A percentile compares a stretch with the other conserved stretches of the same genome.
These are phyloP conservation scores for Colletotrichum cuscutae DNA, from an alignment of 2,329 filamentous ascomycete genomes.

Conservation along the genomic window DNA sequence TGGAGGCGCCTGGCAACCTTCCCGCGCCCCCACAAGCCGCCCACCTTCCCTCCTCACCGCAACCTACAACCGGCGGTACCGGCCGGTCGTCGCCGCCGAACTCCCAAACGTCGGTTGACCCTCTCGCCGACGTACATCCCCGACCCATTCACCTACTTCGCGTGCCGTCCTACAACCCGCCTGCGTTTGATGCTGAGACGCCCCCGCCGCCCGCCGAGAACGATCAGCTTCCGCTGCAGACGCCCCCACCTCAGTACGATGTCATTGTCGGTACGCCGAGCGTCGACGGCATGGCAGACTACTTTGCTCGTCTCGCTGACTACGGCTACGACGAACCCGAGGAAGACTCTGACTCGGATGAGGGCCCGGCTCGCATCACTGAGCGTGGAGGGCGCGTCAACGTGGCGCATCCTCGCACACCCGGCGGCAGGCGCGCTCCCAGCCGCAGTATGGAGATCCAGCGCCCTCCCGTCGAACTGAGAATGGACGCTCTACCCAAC, in stretches of 20 bases:
- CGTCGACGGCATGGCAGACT: slow-evolving; percentile 81
- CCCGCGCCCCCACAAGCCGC: slow-evolving; percentile 66
- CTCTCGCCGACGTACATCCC: slow-evolving; percentile 45
- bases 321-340: slow-evolving; percentile 63
- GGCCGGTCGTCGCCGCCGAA: slow-evolving; percentile 22
- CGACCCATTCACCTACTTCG: slow-evolving; percentile 88
- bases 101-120: slow-evolving; percentile 17
- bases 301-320: slow-evolving; percentile 83
- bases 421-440: slow-evolving; percentile 61
- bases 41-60: slow-evolving; percentile 50
- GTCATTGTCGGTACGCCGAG: slow-evolving; percentile 76
- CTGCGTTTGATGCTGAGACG: slow-evolving; percentile 84
- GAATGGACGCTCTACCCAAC: slow-evolving; percentile 39
- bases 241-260: slow-evolving; percentile 88
- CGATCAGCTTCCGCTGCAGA: slow-evolving; percentile 60
- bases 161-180: slow-evolving; percentile 87
- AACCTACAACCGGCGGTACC: slow-evolving; percentile 35
- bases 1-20: slow-evolving; percentile 49
- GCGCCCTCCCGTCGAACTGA: slow-evolving; percentile 50
- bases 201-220: slow-evolving; percentile 70
- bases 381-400: slow-evolving; percentile 66
- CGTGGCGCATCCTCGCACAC: slow-evolving; percentile 66
- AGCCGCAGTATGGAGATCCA: slow-evolving; percentile 68
- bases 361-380: slow-evolving; percentile 56
- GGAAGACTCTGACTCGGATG: slow-evolving; percentile 59